A percentile compares a stretch with the other conserved stretches of the same genome.
These are phyloP conservation scores for Medicago arabica DNA, from an alignment of 306 rosid species.

Conservation along the genomic window DNA sequence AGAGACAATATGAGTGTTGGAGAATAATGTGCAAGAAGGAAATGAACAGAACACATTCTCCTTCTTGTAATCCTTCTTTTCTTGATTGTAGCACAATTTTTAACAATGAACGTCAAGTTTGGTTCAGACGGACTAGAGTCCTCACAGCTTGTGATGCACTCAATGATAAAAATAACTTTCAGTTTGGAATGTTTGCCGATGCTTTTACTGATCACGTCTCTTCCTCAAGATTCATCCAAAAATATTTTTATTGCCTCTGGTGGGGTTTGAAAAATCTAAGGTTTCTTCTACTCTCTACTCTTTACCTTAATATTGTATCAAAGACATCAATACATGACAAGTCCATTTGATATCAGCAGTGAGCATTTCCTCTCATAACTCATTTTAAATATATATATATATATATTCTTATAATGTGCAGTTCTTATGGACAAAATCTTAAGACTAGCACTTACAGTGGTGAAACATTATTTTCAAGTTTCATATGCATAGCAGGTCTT, in stretches of 20 bases:
- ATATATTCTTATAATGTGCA: slow-evolving; percentile 45
- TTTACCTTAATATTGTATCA: background rate
- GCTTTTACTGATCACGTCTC: slow-evolving; percentile 78
- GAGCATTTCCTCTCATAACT: background rate
- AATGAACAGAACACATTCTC: slow-evolving; percentile 70
- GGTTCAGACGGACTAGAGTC: slow-evolving; percentile 58
- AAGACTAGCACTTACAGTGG: slow-evolving; percentile 50
- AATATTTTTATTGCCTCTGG: slow-evolving; percentile 93
- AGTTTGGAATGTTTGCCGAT: slow-evolving; percentile 83
- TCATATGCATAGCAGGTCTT: slow-evolving; percentile 71
- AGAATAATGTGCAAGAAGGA: slow-evolving; percentile 58
- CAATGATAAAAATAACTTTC: slow-evolving; percentile 51
- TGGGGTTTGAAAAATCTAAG: slow-evolving; percentile 86
- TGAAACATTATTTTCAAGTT: slow-evolving; percentile 70
- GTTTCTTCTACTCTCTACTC: slow-evolving; percentile 38
- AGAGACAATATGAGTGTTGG: slow-evolving; percentile 83
- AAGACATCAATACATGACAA: too few relatives aligned
- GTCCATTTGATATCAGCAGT: too few relatives aligned
- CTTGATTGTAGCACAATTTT: slow-evolving; percentile 54
- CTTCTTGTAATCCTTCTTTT: slow-evolving; percentile 64
- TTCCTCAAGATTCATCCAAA: slow-evolving; percentile 56
- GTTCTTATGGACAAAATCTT: slow-evolving; percentile 84
- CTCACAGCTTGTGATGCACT: slow-evolving; percentile 67
- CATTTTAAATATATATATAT: background rate
- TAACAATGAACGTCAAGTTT: slow-evolving; percentile 53